A percentile compares a stretch with the other conserved stretches of the same genome.
Evolutionary conservation across 225 moss, liverwort and hornwort species (phyloP).

Genomic region (Straminergon stramineum): DNA sequence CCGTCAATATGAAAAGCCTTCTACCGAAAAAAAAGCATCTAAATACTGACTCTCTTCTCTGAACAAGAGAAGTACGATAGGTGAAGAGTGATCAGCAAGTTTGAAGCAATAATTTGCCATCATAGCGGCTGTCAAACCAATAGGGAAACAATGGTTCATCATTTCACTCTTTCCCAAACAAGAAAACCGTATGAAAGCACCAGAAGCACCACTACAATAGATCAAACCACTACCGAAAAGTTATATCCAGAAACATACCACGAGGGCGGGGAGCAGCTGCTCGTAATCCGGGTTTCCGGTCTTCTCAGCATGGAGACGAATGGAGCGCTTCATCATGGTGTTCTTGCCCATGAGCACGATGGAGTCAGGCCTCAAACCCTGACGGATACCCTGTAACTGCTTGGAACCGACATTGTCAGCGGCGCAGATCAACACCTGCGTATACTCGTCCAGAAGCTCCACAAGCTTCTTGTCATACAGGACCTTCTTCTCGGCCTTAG

Average conservation of each 20-base stretch:
- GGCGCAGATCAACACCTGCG: conserved; percentile 69
- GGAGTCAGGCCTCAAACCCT: conserved; percentile 83
- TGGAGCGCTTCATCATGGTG: conserved; percentile 98
- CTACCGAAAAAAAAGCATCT: too few relatives aligned
- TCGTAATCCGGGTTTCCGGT: conserved; percentile 60
- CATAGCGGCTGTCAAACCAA: conserved; percentile 32
- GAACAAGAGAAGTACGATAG: not conserved
- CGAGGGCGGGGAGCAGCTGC: conserved; percentile 54
- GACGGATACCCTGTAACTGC: conserved; percentile 77
- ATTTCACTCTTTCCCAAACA: not conserved
- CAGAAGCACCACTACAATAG: not conserved
- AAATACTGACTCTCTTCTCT: too few relatives aligned
- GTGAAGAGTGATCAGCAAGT: conserved; percentile 25
- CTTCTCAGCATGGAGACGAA: conserved; percentile 65
- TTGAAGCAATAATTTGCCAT: conserved; percentile 26
- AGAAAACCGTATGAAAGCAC: too few relatives aligned
- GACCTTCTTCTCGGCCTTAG: conserved; percentile 85
- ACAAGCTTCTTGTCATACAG: conserved; percentile 78
- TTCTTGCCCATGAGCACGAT: conserved; percentile 93
- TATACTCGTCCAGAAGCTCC: conserved; percentile 63
- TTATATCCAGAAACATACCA: conserved; percentile 16
- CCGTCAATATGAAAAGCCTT: not conserved
- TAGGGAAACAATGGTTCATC: conserved; percentile 17
- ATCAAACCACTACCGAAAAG: not conserved
- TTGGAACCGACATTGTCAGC: conserved; percentile 96